Conservation (phyloP, 2,329 filamentous ascomycete species). For the Tolypocladium tropicale region DNA sequence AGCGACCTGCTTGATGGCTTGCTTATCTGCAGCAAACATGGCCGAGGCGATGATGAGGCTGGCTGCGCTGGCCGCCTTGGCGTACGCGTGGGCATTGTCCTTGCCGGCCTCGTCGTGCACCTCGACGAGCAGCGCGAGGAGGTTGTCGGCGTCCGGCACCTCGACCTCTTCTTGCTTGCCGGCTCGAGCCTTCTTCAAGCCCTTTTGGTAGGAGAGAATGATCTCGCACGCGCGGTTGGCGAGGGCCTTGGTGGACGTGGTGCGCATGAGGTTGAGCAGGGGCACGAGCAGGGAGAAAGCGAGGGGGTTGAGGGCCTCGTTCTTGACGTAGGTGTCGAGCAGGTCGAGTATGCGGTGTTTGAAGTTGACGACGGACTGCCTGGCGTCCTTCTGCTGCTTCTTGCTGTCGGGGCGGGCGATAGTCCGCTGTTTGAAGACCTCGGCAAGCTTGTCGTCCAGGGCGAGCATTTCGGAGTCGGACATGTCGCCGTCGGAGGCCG, state of each 20-base stretch:
- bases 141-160: conserved; percentile 27
- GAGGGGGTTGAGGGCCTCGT: conserved; percentile 58
- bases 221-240: conserved; percentile 63
- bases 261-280: conserved; percentile 64
- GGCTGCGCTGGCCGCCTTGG: conserved; percentile 62
- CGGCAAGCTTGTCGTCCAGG: conserved; percentile 70
- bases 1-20: conserved; percentile 43
- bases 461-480: conserved; percentile 92
- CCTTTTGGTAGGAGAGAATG: conserved; percentile 61
- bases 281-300: conserved; percentile 64
- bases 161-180: conserved; percentile 19
- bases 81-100: conserved; percentile 59
- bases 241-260: conserved; percentile 67
- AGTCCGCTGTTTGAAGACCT: conserved; percentile 72
- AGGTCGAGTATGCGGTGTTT: conserved; percentile 90
- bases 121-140: conserved; percentile 48
- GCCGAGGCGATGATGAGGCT: conserved; percentile 57
- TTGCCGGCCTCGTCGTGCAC: conserved; percentile 60
- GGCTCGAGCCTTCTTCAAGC: conserved; percentile 44
- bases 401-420: conserved; percentile 57
- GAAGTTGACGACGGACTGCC: conserved; percentile 83
- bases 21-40: conserved; percentile 44
- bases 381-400: conserved; percentile 78
- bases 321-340: conserved; percentile 73
- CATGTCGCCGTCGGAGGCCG: conserved; percentile 70